Conservation (phyloP, 225 moss, liverwort and hornwort genomes). For the Climacium dendroides region DNA sequence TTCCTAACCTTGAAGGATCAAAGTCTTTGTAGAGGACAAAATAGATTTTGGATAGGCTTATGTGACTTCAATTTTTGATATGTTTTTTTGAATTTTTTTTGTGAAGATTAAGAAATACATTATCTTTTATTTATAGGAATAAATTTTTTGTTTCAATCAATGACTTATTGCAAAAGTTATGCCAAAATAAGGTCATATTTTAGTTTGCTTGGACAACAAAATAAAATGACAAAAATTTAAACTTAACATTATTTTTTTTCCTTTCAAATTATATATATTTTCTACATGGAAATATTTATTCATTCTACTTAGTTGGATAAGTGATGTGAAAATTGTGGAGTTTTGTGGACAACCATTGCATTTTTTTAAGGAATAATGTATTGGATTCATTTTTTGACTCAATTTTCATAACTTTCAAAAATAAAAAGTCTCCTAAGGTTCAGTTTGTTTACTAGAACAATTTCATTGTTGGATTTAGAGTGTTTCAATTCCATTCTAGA, state of each 20-base stretch:
- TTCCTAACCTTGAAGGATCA: background rate
- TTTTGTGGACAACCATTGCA: accelerated
- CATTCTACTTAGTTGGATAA: background rate
- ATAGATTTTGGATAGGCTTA: accelerated
- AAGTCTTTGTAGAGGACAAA: background rate
- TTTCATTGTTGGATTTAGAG: accelerated
- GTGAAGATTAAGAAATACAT: background rate
- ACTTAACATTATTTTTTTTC: accelerated
- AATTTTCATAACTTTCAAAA: background rate
- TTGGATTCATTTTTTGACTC: too few relatives aligned
- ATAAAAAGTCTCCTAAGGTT: accelerated
- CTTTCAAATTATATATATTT: accelerated
- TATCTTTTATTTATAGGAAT: background rate
- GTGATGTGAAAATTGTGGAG: background rate
- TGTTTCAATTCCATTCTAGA: accelerated
- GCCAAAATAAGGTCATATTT: accelerated
- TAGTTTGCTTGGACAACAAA: accelerated
- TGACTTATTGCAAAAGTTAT: accelerated
- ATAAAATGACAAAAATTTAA: accelerated
- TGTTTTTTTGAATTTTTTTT: too few relatives aligned
- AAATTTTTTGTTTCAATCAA: accelerated
- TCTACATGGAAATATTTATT: accelerated
- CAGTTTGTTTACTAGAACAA: accelerated
- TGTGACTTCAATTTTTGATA: background rate
- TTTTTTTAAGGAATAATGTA: accelerated